Conservation (phyloP, 1,284 basidiomycete species). For the Leccinum pachyderme region DNA sequence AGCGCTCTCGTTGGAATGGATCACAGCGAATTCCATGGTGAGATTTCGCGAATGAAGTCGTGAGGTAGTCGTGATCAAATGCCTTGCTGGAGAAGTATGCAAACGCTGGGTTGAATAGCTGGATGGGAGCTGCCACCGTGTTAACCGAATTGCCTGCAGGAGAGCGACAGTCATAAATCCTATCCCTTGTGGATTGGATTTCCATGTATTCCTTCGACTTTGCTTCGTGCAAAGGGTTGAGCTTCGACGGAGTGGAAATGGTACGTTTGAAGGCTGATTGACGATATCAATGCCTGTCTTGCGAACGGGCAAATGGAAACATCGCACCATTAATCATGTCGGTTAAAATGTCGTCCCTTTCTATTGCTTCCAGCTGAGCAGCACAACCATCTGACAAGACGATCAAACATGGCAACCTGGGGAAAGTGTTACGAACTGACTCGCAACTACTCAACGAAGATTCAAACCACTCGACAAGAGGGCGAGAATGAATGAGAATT, state of each 20-base stretch:
- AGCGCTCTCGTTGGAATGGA: background rate
- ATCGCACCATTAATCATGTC: background rate
- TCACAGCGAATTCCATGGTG: conserved; percentile 4
- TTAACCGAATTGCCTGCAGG: background rate
- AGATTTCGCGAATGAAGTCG: background rate
- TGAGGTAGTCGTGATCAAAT: conserved; percentile 5
- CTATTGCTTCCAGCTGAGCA: background rate
- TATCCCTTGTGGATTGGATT: background rate
- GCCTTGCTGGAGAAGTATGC: conserved; percentile 18
- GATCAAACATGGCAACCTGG: no score
- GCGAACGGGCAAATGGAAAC: background rate
- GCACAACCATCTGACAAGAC: no score
- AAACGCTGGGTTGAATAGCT: conserved; percentile 16
- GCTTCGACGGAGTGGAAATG: background rate
- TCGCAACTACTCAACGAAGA: no score
- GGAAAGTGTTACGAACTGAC: no score
- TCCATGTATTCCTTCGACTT: conserved; percentile 1
- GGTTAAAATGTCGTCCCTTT: background rate
- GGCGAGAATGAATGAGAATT: no score
- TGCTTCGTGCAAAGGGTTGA: conserved; percentile 1
- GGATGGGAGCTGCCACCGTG: conserved; percentile 11
- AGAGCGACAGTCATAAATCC: conserved; percentile 4
- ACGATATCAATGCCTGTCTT: background rate
- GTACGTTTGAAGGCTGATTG: background rate
- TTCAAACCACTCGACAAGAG: no score